Evolutionary conservation across 441 rosid species (phyloP).

Genomic region (Omphalea diandra): DNA sequence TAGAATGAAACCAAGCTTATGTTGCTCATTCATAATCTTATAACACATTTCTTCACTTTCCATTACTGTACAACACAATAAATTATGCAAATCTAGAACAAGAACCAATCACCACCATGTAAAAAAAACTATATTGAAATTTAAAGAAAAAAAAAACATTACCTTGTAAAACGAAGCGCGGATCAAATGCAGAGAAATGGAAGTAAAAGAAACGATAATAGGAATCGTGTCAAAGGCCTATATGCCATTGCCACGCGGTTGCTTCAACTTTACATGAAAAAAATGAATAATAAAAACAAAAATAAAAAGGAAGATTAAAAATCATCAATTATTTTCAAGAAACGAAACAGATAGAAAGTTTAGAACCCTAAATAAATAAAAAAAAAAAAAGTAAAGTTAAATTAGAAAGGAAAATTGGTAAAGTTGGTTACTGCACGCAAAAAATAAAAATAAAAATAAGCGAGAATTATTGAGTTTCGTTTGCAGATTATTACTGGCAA

Average conservation of each 20-base stretch:
- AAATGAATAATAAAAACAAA: neutral
- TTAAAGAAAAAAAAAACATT: too few relatives aligned
- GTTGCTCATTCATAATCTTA: neutral
- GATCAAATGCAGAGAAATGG: neutral
- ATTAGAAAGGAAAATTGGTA: neutral
- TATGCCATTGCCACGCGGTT: conserved; percentile 15
- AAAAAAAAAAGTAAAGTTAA: neutral
- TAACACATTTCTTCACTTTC: neutral
- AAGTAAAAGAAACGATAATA: neutral
- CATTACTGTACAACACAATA: neutral
- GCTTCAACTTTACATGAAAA: conserved; percentile 22
- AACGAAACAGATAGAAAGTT: neutral
- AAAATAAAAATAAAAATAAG: neutral
- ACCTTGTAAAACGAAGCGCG: too few relatives aligned
- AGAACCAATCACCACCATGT: neutral
- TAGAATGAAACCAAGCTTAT: neutral
- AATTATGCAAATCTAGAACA: neutral
- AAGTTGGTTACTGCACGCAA: conserved; percentile 15
- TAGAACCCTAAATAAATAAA: neutral
- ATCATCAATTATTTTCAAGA: neutral
- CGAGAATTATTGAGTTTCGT: too few relatives aligned
- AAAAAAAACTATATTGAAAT: too few relatives aligned
- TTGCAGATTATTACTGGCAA: neutral
- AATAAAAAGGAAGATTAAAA: neutral
- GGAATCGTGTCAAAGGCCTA: conserved; percentile 12